phyloP scores from a whole-genome alignment of 805 yeast genomes.

The Jamesozyma lodderae region DNA sequence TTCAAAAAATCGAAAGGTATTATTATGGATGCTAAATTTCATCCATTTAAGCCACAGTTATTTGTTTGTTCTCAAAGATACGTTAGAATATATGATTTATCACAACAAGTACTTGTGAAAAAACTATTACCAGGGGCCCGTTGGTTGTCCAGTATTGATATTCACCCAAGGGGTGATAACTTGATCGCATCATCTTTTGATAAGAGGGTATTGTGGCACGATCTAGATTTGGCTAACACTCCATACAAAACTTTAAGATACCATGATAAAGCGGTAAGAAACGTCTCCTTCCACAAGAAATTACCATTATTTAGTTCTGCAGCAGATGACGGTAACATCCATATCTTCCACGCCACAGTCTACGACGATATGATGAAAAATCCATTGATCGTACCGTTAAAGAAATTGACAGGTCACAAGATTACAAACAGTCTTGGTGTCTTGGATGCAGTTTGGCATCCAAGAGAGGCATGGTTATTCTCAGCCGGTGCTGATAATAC shows the following conservation, averaged over 20 bases:
- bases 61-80: slow-evolving; percentile 92
- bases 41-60: slow-evolving; percentile 89
- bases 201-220: slow-evolving; percentile 95
- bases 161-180: slow-evolving; percentile 95
- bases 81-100: slow-evolving; percentile 80
- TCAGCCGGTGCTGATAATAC: slow-evolving; percentile 95
- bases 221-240: slow-evolving; percentile 75
- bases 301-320: slow-evolving; percentile 91
- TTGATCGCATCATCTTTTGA: slow-evolving; percentile 88
- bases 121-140: slow-evolving; percentile 91
- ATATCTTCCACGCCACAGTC: slow-evolving; percentile 93
- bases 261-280: slow-evolving; percentile 90
- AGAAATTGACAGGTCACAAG: slow-evolving; percentile 87
- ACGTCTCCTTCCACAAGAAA: slow-evolving; percentile 75
- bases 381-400: slow-evolving; percentile 91
- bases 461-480: slow-evolving; percentile 95
- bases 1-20: slow-evolving; percentile 89
- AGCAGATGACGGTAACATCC: slow-evolving; percentile 87
- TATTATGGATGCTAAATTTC: slow-evolving; percentile 93
- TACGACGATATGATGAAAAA: slow-evolving; percentile 85
- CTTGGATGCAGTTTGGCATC: slow-evolving; percentile 87
- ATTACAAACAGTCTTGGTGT: slow-evolving; percentile 77
- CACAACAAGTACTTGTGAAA: slow-evolving; percentile 75
- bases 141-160: slow-evolving; percentile 84
- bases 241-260: slow-evolving; percentile 94